Conservation (phyloP, 495 filamentous ascomycete genomes). For the Xylaria curta region DNA sequence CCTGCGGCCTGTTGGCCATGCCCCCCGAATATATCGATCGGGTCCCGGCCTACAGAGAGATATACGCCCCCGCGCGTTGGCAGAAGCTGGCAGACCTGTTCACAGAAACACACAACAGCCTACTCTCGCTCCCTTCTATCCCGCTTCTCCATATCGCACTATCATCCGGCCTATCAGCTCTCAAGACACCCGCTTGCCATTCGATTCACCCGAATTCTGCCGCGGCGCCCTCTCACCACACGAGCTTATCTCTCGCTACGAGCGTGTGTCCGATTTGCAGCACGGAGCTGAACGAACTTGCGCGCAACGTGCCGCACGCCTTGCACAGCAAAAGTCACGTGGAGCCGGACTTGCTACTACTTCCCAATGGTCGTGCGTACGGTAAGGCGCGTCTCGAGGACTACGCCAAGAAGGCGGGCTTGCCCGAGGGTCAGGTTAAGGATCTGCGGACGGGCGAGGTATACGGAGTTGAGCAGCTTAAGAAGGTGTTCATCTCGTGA, state of each 20-base stretch:
- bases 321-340: constrained; percentile 93
- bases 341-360: constrained; percentile 81
- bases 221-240: constrained; percentile 45
- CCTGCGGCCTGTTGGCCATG: constrained; percentile 81
- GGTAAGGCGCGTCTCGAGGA: constrained; percentile 75
- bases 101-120: constrained; percentile 81
- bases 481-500: constrained; percentile 85
- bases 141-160: constrained; percentile 93
- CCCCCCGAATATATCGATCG: constrained; percentile 58
- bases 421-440: constrained; percentile 70
- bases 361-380: constrained; percentile 89
- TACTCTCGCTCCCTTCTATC: constrained; percentile 80
- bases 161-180: constrained; percentile 87
- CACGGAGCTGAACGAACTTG: constrained; percentile 90
- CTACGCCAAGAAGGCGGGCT: constrained; percentile 75
- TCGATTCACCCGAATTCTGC: constrained; percentile 53
- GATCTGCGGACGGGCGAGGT: constrained; percentile 80
- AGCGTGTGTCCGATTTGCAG: constrained; percentile 91
- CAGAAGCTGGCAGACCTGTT: constrained; percentile 79
- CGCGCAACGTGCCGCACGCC: constrained; percentile 87
- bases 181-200: constrained; percentile 96
- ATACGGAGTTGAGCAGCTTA: constrained; percentile 65
- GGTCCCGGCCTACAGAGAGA: constrained; percentile 49
- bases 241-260: constrained; percentile 44
- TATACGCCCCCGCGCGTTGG: constrained; percentile 80